Base-by-base conservation (phyloP, 1,139 yeast species). In the Kurtzmaniella quercitrusa region DNA sequence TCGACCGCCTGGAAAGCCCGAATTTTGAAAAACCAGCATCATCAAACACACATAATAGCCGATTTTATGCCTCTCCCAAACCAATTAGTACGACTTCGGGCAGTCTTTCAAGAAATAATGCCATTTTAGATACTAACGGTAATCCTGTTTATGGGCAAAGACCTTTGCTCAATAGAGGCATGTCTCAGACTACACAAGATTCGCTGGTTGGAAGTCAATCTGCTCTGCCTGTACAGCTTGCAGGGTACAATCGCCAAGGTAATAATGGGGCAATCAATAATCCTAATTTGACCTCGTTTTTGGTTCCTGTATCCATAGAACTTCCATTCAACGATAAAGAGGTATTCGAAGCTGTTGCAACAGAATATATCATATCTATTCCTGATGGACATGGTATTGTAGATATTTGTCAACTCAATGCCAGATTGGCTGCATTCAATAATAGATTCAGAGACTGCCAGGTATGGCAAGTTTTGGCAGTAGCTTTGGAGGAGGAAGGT, bases 401-500 rank as follows among this genome's bases (percentile, higher is more conserved):
- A 4, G 80, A 79, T 33, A 80, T 76, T 1, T 84, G 89, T 53
- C 65, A 71, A 35, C 63, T 76, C 46, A 86, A 86, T 55, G 78
- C 88, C 1, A 64, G 68, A 28, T 68, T 78, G 2, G 88, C 91
- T 1, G 75, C 74, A 0, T 65, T 71, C 38, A 83, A 74, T 1
- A 72, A 73, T 12, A 62, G 72, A 43, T 69, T 66, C 45, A 63
- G 88, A 44, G 84, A 83, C 41, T 71, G 84, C 41, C 89, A 84
- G 55, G 72, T 82, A 0, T 86, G 95, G 95, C 65, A 74, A 45
- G 71, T 83, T n/a, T 61, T 86, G 3, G 78, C 78, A 2, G 77
- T 75, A 15, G 71, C 83, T 12, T 60, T 84, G 2, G 66, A 68
- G 12, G 77, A 80, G 55, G 79, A 78, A 18, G 40, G 37, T 3